Percentiles rank a stretch among this genome's conserved stretches.
phyloP scores from a whole-genome alignment of 2,329 filamentous ascomycete genomes.

The Waltergamsia citrina region DNA sequence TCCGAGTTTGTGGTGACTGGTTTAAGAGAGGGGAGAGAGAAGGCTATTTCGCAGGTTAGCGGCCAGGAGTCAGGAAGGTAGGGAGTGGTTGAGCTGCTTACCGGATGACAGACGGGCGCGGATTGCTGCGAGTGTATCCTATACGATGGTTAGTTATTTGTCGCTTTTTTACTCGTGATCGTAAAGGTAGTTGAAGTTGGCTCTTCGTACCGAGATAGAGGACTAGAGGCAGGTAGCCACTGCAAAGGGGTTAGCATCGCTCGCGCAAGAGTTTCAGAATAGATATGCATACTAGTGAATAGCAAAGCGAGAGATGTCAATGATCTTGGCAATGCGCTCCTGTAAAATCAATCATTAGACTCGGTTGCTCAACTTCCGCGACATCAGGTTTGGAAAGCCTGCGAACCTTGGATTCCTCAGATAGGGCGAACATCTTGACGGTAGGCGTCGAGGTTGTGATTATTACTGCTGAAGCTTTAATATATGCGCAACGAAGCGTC shows the following conservation, averaged over 20 bases:
- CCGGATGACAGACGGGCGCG: constrained; percentile 64
- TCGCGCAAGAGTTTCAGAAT: background rate
- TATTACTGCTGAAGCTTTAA: background rate
- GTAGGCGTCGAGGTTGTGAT: background rate
- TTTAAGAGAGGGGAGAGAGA: constrained; percentile 54
- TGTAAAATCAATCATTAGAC: constrained; percentile 24
- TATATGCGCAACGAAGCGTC: no score
- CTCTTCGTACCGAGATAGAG: constrained; percentile 91
- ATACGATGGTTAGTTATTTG: constrained; percentile 16
- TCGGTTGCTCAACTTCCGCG: background rate
- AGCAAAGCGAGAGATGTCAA: constrained; percentile 86
- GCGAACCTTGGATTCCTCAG: constrained; percentile 90
- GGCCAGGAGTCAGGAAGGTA: no score
- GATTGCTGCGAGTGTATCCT: constrained; percentile 94
- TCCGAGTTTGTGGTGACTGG: background rate
- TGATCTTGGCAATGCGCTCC: constrained; percentile 97
- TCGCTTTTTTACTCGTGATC: constrained; percentile 3
- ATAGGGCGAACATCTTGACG: constrained; percentile 56
- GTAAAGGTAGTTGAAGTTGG: constrained; percentile 12
- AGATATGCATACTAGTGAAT: constrained; percentile 75
- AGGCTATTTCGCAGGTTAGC: constrained; percentile 36
- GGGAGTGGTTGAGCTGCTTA: constrained; percentile 18
- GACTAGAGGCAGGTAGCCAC: constrained; percentile 93
- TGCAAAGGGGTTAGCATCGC: constrained; percentile 21
- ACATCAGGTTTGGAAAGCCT: background rate